Evolutionary conservation across 2,329 filamentous ascomycete genomes (phyloP).

Genomic region (Pestalotiopsis sp.): DNA sequence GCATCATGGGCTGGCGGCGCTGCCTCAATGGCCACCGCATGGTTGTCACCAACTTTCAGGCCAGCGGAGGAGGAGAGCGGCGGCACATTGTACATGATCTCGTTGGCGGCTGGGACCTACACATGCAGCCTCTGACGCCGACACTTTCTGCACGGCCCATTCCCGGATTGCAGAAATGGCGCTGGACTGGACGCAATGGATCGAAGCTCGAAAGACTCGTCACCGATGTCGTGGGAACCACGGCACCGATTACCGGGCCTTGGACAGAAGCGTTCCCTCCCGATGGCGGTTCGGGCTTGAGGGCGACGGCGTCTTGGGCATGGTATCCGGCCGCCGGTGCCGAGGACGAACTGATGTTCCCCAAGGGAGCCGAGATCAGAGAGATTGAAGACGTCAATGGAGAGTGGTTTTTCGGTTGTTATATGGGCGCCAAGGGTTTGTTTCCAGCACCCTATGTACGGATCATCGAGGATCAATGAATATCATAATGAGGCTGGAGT

Average conservation of each 20-base stretch:
- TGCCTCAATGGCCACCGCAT: conserved; percentile 84
- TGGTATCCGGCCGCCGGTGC: conserved; percentile 72
- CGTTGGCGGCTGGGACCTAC: conserved; percentile 75
- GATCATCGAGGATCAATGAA: conserved; percentile 35
- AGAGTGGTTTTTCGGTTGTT: conserved; percentile 87
- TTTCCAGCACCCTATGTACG: conserved; percentile 81
- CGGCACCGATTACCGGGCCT: conserved; percentile 37
- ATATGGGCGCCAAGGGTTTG: conserved; percentile 77
- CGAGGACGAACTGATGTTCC: conserved; percentile 81
- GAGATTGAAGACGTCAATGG: conserved; percentile 88
- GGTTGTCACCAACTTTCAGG: conserved; percentile 77
- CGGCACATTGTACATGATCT: conserved; percentile 71
- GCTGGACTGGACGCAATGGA: conserved; percentile 45
- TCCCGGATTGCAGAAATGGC: conserved; percentile 50
- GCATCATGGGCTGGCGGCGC: conserved; percentile 78
- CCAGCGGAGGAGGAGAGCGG: conserved; percentile 66
- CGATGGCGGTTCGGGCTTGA: conserved; percentile 71
- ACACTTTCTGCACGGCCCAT: conserved; percentile 29
- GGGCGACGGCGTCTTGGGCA: conserved; percentile 69
- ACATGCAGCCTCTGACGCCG: conserved; percentile 54
- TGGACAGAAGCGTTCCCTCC: conserved; percentile 62
- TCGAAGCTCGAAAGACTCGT: conserved; percentile 49
- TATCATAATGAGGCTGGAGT: too few species aligned
- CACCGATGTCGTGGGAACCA: conserved; percentile 51
- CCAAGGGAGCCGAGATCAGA: conserved; percentile 77